Evolutionary conservation across 2,329 filamentous ascomycete species (phyloP), one percentile per base, ranked within the genome.

Genomic region (Coleophoma eucalyptorum): DNA sequence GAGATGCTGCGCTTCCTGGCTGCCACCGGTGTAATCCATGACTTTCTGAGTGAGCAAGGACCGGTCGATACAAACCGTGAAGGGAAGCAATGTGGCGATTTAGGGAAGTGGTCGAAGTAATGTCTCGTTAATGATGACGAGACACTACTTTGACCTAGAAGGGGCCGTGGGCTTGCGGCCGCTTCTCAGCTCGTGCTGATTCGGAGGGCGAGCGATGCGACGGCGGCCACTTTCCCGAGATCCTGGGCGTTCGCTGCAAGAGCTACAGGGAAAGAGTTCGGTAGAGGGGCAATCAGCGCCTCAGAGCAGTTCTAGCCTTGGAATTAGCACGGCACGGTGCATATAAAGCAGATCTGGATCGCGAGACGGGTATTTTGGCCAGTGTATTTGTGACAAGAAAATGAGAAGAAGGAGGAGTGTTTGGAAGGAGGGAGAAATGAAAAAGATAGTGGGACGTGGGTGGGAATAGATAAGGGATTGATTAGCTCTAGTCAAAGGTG

Each of bases 1-100:
- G 55, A 93, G 80, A 67, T 92, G 89, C 57, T 87, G 77, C 44
- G 85, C 83, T 52, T 78, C 70, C 42, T 65, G 48, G 62, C 69
- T 76, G 56, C 78, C 78, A 56, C 80, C 79, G 53, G 70, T 75
- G 62, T 74, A 75, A 56, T 76, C 70, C 65, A 73, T 72, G 57
- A 69, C 70, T 53, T 53, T 55, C 49, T 60, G 56, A 44, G 58
- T 62, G 54, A 68, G 60, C 54, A 69, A 63, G 52, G 62, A 63
- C 60, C 64, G 63, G 65, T 68, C 62, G 53, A 65, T 67, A 52
- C 60, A 61, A 48, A 67, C 48, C 18, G 59, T 64, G 45, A 68
- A 68, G 13, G 66, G 65, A 42, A 67, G 53, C 58, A 66, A 62
- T 57, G 55, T 51, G 53, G 48, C 43, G 38, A 47, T 53, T 43